Evolutionary conservation across 331 rosid species (phyloP), one percentile per base, ranked within the genome.

Genomic region (Quercus tomentella): DNA sequence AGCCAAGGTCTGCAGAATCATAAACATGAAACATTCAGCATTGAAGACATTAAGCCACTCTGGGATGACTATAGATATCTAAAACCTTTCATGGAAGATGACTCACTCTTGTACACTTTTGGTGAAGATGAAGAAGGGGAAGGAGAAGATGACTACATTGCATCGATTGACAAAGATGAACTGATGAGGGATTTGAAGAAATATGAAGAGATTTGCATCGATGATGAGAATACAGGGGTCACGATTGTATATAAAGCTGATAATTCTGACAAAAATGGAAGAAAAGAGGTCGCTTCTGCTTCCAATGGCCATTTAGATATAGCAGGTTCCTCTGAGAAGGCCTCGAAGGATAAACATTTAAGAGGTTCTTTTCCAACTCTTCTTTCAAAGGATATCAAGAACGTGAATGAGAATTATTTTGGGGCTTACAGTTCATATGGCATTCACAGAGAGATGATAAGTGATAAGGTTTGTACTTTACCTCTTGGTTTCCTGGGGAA

Each of bases 361-460:
- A 82, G 85, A 69, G 75, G 79, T 31, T 81, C 78, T 66, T 77
- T 89, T 82, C 89, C 79, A 41, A 89, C 60, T 70, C 85, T 77
- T 63, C 77, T 72, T 74, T 77, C 87, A 56, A 90, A 82, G 71
- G 91, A 92, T 61, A 75, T 91, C 70, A 95, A 86, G 87, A 88
- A 82, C 78, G 88, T 82, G 58, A 93, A 96, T 81, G 94, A 91
- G 76, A 86, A 76, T 84, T 96, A 96, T 79, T 96, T 96, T 87
- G 97, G 92, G 83, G 74, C 97, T 10, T 93, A 96, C 72, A 89
- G 99, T 76, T 96, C 99, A 67, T 96, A 87, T 78, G 97, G 96
- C 82, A 96, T 96, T 72, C 99, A 96, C 82, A 91, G 91, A 73
- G 98, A 96, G 88, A 96, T 96, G 99, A 81, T 96, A 65, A 89